Base-by-base conservation (phyloP, 371 early-diverging fungal genomes). In the Actinomucor elegans region DNA sequence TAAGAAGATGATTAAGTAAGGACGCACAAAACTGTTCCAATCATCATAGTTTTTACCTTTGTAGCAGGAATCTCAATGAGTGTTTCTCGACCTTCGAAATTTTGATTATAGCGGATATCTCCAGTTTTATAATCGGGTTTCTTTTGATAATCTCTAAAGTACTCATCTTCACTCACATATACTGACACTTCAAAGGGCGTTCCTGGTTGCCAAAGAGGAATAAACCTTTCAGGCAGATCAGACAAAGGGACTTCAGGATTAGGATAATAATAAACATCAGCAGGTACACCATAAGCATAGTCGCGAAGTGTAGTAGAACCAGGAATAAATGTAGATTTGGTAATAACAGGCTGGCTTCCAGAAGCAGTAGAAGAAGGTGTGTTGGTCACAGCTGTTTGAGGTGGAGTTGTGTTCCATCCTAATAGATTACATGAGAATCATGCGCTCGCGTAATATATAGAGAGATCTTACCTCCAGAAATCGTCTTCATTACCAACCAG, bases 31-130 rank as follows among this genome's bases (percentile, higher is more conserved):
- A 26, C 26, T 27, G n/a, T n/a, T n/a, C n/a, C n/a, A n/a, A n/a
- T n/a, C n/a, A n/a, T n/a, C n/a, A n/a, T n/a, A n/a, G n/a, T n/a
- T 12, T 3, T 40, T 41, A 71, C 78, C 57, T 62, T 36, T 36
- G 73, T 83, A 34, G 74, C 62, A 57, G 62, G 79, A 53, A 69
- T 70, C 14, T 71, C 78, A 42, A 64, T 31, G 23, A 50, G 54
- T 50, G 64, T 47, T 69, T 67, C 45, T 74, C 75, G 50, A 51
- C 67, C 38, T 52, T 86, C 87, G 43, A 66, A 64, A 52, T 73
- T 71, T 40, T 85, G 74, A 3, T 87, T 88, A 37, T 83, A 79
- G n/a, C 52, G 52, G 24, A 93, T 71, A 36, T 75, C 67, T 12
- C 65, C 36, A 11, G 84, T 73, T 33, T 80, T 69, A 84, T 83